Evolutionary conservation across 345 rosid genomes (phyloP).

Genomic region (Stellera chamaejasme): DNA sequence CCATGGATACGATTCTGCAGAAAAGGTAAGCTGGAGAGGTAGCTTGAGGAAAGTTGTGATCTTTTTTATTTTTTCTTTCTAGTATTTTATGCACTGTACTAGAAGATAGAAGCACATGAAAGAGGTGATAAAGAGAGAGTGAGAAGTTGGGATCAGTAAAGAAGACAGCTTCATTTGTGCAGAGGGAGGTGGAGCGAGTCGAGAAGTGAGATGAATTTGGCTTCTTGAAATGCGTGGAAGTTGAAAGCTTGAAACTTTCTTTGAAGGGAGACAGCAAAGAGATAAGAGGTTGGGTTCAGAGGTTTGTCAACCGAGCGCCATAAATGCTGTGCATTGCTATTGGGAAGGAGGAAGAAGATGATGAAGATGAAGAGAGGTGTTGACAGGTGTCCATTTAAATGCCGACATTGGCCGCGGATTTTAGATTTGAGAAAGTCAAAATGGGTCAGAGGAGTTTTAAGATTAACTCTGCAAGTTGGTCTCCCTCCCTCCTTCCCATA

Average conservation of each 20-base stretch:
- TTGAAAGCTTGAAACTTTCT: neutral
- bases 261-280: neutral
- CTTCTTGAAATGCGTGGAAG: neutral
- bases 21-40: too few relatives aligned
- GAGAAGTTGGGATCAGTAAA: neutral
- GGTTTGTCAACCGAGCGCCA: constrained; percentile 13
- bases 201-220: neutral
- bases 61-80: too few relatives aligned
- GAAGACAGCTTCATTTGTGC: neutral
- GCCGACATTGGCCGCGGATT: neutral
- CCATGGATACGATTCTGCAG: too few relatives aligned
- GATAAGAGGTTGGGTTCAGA: constrained; percentile 12
- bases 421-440: constrained; percentile 24
- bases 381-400: constrained; percentile 8
- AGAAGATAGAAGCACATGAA: constrained; percentile 5
- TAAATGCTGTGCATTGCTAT: constrained; percentile 34
- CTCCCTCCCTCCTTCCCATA: too few relatives aligned
- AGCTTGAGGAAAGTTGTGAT: too few relatives aligned
- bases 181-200: neutral
- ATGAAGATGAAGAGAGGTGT: neutral
- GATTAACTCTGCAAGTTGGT: too few relatives aligned
- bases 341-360: constrained; percentile 13
- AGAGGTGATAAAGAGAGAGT: neutral
- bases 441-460: constrained; percentile 21
- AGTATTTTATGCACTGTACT: too few relatives aligned